Base-by-base conservation (phyloP, 1,139 yeast species). In the Yueomyces sp. region DNA sequence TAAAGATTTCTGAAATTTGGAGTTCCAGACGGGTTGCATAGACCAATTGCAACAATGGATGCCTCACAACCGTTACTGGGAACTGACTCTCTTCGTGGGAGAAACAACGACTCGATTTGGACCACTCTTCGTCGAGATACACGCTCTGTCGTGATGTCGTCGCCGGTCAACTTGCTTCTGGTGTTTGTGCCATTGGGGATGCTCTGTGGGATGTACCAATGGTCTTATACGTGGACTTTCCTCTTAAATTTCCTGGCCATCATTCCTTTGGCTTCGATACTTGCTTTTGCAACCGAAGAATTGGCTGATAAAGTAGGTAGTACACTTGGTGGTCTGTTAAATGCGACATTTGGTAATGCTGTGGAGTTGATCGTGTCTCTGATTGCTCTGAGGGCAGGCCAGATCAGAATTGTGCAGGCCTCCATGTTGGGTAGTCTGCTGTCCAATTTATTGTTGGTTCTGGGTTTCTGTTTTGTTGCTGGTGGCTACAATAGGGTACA, bases 321-420 rank as follows among this genome's bases (percentile, higher is more conserved):
- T 56, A 87, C 96, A 6, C 54, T 89, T 30, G 97, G 97, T 25
- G 97, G 97, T 0, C 70, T 91, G 50, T 69, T 91, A 56, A 91
- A 91, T 65, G 97, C 97, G 3, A 89, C 97, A 7, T 84, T 91
- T 60, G 98, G 98, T 47, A 91, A 91, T 63, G 96, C 95, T 5
- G 85, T 67, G 30, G 98, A 91, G 65, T 76, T 93, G 51, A 91
- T 91, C 62, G 96, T 91, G 40, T 86, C 96, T 1, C 69, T 91
- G 32, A 86, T 91, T 54, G 98, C 98, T 1, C 70, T 93, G 56
- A 70, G 67, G 52, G 81, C 83, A 38, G 86, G 87, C 52, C 96
- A 91, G 64, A 78, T 91, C 42, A 74, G 95, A 51, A 89, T 91
- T 56, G 98, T 93, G 37, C 96, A 91, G 64, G 95, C 97, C 2